Base-by-base conservation (phyloP, 1,139 yeast genomes). In the Lodderomyces parapsilosis region DNA sequence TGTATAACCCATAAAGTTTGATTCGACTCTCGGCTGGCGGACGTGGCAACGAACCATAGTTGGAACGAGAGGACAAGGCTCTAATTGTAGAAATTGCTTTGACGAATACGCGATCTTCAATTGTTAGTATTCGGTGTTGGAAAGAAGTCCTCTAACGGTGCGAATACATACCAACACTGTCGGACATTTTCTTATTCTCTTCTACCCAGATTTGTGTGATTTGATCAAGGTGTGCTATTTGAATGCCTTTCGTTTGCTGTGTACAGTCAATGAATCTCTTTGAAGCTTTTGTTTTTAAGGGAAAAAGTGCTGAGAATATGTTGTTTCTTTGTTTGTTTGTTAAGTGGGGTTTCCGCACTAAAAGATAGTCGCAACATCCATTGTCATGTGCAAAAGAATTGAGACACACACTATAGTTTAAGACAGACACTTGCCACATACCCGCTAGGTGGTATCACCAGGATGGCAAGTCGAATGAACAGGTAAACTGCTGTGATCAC, bases 21-120 rank as follows among this genome's bases (percentile, higher is more conserved):
- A 85, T 80, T 25, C 96, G 63, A 48, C 74, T 80, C 43, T 83
- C 86, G 1, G 88, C 80, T 1, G 95, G 91, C 0, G 96, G 96
- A 38, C 91, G 75, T 0, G 94, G 88, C 38, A 86, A 67, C 7
- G 86, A 72, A n/a, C 85, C 84, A 43, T 82, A 76, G 43, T 82
- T 82, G 13, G 86, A 75, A 40, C 86, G 71, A 6, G 86, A 77
- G 8, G 93, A 83, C 41, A 88, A 68, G 4, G 90, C 80, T 49
- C 86, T 74, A 43, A 88, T 85, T 8, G 95, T 86, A 36, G 89
- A 71, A 47, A 88, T 86, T 8, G 96, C 95, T 65, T 83, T 83
- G 28, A 80, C 85, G 61, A 86, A 86, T 6, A 86, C 91, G 41
- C 89, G 80, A 63, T 86, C 94, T 79, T 27, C 15, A 13, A 22